Conservation (phyloP, 495 filamentous ascomycete genomes). For the Delitschia confertaspora region DNA sequence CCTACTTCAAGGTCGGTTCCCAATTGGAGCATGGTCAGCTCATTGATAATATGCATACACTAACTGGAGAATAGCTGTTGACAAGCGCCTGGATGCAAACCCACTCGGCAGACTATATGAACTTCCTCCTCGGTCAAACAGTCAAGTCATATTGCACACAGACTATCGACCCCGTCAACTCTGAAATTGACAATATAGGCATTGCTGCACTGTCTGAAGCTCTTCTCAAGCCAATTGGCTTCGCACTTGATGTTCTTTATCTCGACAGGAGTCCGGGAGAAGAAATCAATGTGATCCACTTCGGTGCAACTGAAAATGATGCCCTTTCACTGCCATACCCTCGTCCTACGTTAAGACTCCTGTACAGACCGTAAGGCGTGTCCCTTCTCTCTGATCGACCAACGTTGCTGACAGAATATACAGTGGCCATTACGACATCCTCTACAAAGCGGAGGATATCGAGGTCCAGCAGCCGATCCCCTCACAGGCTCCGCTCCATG, state of each 20-base stretch:
- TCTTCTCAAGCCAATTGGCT: slow-evolving; percentile 67
- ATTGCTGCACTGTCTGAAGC: slow-evolving; percentile 68
- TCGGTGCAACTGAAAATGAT: slow-evolving; percentile 42
- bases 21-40: not conserved
- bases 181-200: slow-evolving; percentile 85
- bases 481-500: slow-evolving; percentile 22
- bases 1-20: slow-evolving; percentile 52
- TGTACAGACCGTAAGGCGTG: slow-evolving; percentile 60
- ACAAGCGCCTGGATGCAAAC: slow-evolving; percentile 82
- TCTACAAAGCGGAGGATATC: slow-evolving; percentile 59
- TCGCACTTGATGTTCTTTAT: slow-evolving; percentile 81
- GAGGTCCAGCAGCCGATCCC: slow-evolving; percentile 10
- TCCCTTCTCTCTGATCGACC: not conserved
- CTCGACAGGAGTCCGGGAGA: slow-evolving; percentile 78
- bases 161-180: slow-evolving; percentile 61
- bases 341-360: slow-evolving; percentile 54
- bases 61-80: slow-evolving; percentile 49
- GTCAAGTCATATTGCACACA: slow-evolving; percentile 62
- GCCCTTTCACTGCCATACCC: slow-evolving; percentile 42
- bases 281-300: slow-evolving; percentile 67
- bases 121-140: slow-evolving; percentile 53
- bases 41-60: slow-evolving; percentile 3
- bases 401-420: slow-evolving; percentile 10
- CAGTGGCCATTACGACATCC: slow-evolving; percentile 87
- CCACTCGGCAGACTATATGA: slow-evolving; percentile 55